Evolutionary conservation across 2,329 filamentous ascomycete genomes (phyloP).

Genomic region (Byssochlamys sp.): DNA sequence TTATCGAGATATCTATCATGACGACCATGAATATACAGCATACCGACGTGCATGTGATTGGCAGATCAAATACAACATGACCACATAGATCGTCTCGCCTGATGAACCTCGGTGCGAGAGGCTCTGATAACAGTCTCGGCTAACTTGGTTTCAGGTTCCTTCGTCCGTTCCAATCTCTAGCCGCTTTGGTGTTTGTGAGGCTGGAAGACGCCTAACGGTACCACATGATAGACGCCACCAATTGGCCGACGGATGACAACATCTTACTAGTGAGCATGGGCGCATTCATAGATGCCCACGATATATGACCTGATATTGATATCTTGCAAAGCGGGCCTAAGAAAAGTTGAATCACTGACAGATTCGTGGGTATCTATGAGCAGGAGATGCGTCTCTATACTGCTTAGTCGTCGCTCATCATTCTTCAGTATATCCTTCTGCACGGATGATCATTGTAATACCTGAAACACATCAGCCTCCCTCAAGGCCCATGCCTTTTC

Average conservation of each 20-base stretch:
- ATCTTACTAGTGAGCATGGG: not conserved
- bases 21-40: not conserved
- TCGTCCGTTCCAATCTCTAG: not conserved
- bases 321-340: not conserved
- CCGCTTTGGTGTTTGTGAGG: not conserved
- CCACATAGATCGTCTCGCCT: not conserved
- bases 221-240: not conserved
- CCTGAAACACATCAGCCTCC: conserved; percentile 6
- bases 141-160: not conserved
- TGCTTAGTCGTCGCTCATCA: not conserved
- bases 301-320: not conserved
- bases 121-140: not conserved
- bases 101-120: not conserved
- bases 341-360: not conserved
- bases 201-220: not conserved
- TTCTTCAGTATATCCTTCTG: not conserved
- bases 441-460: not conserved
- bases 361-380: conserved; percentile 1
- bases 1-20: not conserved
- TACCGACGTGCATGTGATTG: not conserved
- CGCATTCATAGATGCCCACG: not conserved
- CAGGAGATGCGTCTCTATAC: not conserved
- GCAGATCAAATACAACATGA: not conserved
- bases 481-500: conserved; percentile 37
- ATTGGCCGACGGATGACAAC: not conserved